phyloP scores from a whole-genome alignment of 768 basidiomycete species.

The Candolleomyces eurysporus region DNA sequence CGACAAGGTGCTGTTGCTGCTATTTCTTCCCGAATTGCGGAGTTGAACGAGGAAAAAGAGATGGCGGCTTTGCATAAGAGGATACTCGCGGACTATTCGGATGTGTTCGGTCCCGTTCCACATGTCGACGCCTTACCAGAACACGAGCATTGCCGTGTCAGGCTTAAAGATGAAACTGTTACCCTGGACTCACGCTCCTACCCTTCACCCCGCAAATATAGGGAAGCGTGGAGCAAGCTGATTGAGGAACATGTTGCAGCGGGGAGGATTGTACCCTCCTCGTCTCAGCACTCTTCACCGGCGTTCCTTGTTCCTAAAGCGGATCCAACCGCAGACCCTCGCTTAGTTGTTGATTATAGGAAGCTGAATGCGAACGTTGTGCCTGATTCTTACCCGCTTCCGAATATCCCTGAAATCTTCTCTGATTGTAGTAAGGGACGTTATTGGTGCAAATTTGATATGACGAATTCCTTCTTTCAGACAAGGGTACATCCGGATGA shows the following conservation, averaged over 20 bases:
- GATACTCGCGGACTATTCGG: not conserved
- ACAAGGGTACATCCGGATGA: constrained; percentile 20
- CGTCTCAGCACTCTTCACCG: constrained; percentile 24
- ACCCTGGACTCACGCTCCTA: constrained; percentile 12
- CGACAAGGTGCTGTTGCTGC: no score
- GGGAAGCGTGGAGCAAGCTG: constrained; percentile 24
- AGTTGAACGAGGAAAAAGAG: constrained; percentile 26
- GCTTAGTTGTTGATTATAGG: constrained; percentile 35
- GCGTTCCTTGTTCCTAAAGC: constrained; percentile 37
- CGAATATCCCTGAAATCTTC: constrained; percentile 27
- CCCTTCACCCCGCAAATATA: constrained; percentile 19
- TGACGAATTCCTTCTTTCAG: constrained; percentile 24
- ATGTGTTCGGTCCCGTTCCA: constrained; percentile 6
- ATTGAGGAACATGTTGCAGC: constrained; percentile 30
- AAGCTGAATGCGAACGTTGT: constrained; percentile 29
- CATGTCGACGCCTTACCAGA: constrained; percentile 19
- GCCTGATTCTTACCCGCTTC: constrained; percentile 27
- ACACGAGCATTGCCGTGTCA: constrained; percentile 18
- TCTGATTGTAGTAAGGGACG: constrained; percentile 31
- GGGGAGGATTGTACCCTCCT: constrained; percentile 25
- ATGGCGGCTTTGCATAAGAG: constrained; percentile 21
- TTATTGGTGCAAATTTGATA: constrained; percentile 26
- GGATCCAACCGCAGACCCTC: constrained; percentile 23
- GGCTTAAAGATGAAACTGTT: constrained; percentile 20
- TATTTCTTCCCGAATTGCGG: constrained; percentile 13